These are phyloP conservation scores for Eimeria maxima DNA, from an alignment of 169 alveolate species.

Conservation along the genomic window DNA sequence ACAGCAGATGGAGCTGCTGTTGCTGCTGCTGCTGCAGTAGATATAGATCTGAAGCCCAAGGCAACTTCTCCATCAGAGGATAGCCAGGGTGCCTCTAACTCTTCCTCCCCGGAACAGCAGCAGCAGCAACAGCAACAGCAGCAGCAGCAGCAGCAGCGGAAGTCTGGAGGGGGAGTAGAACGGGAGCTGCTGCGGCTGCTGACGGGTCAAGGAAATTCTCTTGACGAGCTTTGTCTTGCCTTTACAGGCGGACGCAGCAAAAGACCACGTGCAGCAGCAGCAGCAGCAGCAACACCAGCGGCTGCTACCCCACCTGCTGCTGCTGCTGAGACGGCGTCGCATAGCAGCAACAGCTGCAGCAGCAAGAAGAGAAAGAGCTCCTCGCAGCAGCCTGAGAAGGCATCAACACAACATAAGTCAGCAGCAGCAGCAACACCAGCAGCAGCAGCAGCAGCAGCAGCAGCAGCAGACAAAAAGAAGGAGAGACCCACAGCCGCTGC, in stretches of 20 bases:
- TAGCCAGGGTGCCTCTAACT: neutral
- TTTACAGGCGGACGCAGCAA: neutral
- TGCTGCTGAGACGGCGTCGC: neutral
- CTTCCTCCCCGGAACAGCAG: neutral
- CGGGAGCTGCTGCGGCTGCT: constrained; percentile 54
- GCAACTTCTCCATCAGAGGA: neutral
- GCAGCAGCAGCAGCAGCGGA: constrained; percentile 7
- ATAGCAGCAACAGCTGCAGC: neutral
- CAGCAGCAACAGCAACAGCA: neutral
- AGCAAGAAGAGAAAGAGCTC: neutral
- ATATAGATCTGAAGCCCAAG: neutral
- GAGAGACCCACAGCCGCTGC: constrained; percentile 1
- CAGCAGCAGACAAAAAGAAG: no score
- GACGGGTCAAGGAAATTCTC: constrained; percentile 45
- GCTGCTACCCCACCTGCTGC: constrained; percentile 6
- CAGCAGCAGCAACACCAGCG: constrained; percentile 9
- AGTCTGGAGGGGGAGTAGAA: neutral
- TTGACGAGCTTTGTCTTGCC: constrained; percentile 56
- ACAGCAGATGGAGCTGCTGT: neutral
- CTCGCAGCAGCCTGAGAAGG: no score
- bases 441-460: no score
- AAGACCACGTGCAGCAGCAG: constrained; percentile 1
- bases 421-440: no score
- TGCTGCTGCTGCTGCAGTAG: neutral
- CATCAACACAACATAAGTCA: no score